Evolutionary conservation across 2,329 filamentous ascomycete genomes (phyloP).

Genomic region (Verruconis gallopava): DNA sequence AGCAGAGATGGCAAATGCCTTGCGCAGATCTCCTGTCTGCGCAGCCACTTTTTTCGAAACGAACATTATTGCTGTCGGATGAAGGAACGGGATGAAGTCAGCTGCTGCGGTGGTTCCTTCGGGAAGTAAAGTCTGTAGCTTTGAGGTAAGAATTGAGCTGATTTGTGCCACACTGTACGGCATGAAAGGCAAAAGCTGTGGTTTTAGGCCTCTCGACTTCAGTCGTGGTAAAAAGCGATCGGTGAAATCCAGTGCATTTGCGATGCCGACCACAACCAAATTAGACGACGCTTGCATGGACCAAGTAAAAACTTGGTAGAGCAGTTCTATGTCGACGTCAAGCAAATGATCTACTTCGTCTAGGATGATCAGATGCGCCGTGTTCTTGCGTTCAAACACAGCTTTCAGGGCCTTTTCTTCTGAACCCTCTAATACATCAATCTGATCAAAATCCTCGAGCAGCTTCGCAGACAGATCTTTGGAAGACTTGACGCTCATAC

Average conservation of each 20-base stretch:
- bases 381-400: constrained; percentile 51
- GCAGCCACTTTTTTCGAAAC: constrained; percentile 90
- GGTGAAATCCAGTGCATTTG: constrained; percentile 89
- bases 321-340: constrained; percentile 72
- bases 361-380: constrained; percentile 68
- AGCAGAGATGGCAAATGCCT: constrained; percentile 88
- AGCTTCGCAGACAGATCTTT: constrained; percentile 74
- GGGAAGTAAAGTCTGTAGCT: constrained; percentile 63
- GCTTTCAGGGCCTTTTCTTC: constrained; percentile 55
- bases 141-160: constrained; percentile 70
- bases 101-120: constrained; percentile 33
- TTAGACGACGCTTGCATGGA: constrained; percentile 69
- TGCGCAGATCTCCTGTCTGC: constrained; percentile 86
- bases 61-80: constrained; percentile 85
- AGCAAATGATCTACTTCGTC: constrained; percentile 95
- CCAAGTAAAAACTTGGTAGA: constrained; percentile 96
- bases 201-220: constrained; percentile 85
- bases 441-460: constrained; percentile 52
- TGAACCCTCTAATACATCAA: constrained; percentile 49
- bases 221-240: constrained; percentile 88
- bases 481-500: constrained; percentile 87
- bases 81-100: constrained; percentile 71
- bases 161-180: constrained; percentile 85
- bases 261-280: constrained; percentile 79
- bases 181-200: constrained; percentile 77